Percentiles rank a stretch among this genome's conserved stretches.
These are phyloP conservation scores for Tetracladium maxilliforme DNA, from an alignment of 2,329 filamentous ascomycete genomes.

Conservation along the genomic window DNA sequence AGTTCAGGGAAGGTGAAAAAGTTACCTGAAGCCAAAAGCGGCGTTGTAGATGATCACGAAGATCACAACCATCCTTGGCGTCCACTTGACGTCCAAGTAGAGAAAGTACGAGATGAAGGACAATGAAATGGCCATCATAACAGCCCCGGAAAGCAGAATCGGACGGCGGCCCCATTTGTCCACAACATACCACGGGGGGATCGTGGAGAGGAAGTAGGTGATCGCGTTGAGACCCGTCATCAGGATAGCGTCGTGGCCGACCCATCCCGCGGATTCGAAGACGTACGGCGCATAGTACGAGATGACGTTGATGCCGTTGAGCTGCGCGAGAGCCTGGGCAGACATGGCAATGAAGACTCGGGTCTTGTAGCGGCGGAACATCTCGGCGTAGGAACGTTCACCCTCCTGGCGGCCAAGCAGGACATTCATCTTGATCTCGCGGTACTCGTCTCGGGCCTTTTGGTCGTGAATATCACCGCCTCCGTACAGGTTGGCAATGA, in stretches of 20 bases:
- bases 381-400: conserved; percentile 78
- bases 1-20: too few species aligned
- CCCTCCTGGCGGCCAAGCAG: conserved; percentile 88
- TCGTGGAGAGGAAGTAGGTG: conserved; percentile 80
- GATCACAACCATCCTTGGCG: conserved; percentile 73
- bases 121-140: conserved; percentile 79
- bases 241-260: conserved; percentile 75
- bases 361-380: conserved; percentile 86
- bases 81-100: conserved; percentile 66
- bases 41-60: conserved; percentile 99
- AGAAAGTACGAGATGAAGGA: conserved; percentile 92
- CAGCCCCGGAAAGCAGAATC: conserved; percentile 78
- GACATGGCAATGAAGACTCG: conserved; percentile 99
- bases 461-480: conserved; percentile 88
- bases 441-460: conserved; percentile 88
- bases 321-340: conserved; percentile 83
- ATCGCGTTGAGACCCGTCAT: conserved; percentile 96
- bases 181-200: conserved; percentile 94
- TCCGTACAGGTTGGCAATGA: conserved; percentile 94
- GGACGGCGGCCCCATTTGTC: conserved; percentile 81
- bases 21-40: conserved; percentile 86
- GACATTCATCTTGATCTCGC: conserved; percentile 98
- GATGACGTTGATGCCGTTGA: conserved; percentile 99
- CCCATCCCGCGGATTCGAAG: conserved; percentile 94
- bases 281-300: conserved; percentile 96